Conservation (phyloP, 139 green algal genomes). For the Haematococcus lacustris region DNA sequence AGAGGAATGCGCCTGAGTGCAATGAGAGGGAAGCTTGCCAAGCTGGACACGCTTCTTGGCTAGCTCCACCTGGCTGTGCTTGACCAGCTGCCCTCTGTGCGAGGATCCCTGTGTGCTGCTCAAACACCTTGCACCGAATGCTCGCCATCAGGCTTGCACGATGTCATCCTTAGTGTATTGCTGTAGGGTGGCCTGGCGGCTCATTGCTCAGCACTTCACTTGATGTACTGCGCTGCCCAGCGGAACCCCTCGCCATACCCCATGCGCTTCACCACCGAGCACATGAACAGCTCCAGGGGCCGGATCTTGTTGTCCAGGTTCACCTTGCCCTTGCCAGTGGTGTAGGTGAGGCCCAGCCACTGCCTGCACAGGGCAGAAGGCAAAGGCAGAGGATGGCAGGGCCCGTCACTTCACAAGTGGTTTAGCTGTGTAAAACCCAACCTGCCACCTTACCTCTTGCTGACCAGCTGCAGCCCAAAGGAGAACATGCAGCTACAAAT, state of each 20-base stretch:
- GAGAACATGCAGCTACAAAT: not conserved
- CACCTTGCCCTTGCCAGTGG: slow-evolving; percentile 96
- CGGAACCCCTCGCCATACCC: slow-evolving; percentile 97
- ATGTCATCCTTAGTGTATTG: too few species aligned
- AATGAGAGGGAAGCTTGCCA: too few species aligned
- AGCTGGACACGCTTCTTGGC: too few species aligned
- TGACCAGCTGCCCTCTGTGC: too few species aligned
- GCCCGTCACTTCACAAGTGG: not conserved
- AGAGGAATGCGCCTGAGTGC: too few species aligned
- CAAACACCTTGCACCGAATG: too few species aligned
- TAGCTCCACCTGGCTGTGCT: too few species aligned
- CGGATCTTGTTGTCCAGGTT: slow-evolving; percentile 79
- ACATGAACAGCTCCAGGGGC: slow-evolving; percentile 77
- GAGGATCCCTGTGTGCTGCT: too few species aligned
- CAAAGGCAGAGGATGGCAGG: too few species aligned
- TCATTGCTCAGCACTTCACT: slow-evolving; percentile 32
- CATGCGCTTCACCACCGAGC: slow-evolving; percentile 67
- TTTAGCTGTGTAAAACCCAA: not conserved
- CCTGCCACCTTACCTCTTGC: not conserved
- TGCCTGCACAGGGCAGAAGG: slow-evolving; percentile 39
- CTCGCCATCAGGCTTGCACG: too few species aligned
- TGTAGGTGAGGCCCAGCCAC: slow-evolving; percentile 87
- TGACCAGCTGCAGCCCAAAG: too few species aligned
- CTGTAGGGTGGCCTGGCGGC: too few species aligned
- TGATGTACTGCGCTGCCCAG: slow-evolving; percentile 97